Base-by-base conservation (phyloP, 2,329 filamentous ascomycete genomes). In the Plenodomus biglobosus region DNA sequence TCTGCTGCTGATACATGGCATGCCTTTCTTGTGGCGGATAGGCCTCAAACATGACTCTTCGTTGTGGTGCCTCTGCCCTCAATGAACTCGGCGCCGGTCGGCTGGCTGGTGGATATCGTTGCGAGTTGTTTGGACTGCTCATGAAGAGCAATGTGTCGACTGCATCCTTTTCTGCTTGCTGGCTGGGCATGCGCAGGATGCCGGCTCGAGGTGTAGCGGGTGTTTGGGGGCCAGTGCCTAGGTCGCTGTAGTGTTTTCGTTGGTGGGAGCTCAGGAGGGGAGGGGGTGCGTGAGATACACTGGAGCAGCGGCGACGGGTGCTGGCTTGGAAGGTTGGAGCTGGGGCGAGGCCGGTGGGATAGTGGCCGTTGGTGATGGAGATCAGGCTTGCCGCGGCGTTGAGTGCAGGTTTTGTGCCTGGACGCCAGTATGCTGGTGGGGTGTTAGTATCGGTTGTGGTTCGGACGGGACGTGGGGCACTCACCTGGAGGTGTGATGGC, bases 61-160 rank as follows among this genome's bases (percentile, higher is more conserved):
- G 55, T 53, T 63, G 61, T 6, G 62, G 56, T 6, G 55, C 58
- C 19, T 70, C 66, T 20, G 64, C 50, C 34, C 66, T 54, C 7
- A 70, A 50, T n/a, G 66, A 56, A 46, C 64, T 69, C 15, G 61
- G 68, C 16, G 59, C 59, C 16, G 61, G 55, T 24, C 50, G 64
- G n/a, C 45, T 53, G 3, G 27, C 11, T 6, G 66, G 59, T 22
- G 68, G 54, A 6, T 67, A 52, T 19, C 64, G 58, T 37, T 62
- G 54, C 1, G 86, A 86, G 68, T 89, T 88, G 15, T 85, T 85
- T 0, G 87, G 87, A 53, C 86, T 89, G 62, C 88, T 90, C 84
- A 94, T 87, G 64, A 92, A 91, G 20, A 92, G 76, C 19, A 94
- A 73, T 0, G 87, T 87, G 65, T 92, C 88, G 39, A 92, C 84